phyloP scores from a whole-genome alignment of 495 filamentous ascomycete species.

The Penicillium herquei region DNA sequence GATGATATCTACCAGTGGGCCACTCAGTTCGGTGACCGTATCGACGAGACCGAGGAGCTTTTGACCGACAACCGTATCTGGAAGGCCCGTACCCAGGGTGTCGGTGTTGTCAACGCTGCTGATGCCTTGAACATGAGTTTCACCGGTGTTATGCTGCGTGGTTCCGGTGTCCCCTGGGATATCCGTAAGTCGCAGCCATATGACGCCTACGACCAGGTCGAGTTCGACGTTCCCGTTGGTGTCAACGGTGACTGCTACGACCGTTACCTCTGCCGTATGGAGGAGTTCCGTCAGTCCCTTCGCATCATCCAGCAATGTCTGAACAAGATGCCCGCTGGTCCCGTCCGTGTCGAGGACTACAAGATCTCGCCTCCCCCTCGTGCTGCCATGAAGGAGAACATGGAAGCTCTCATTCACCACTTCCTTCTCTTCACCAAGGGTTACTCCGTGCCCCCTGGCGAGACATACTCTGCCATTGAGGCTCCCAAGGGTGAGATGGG shows the following conservation, averaged over 20 bases:
- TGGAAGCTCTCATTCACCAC: slow-evolving; percentile 99
- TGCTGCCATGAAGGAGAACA: slow-evolving; percentile 99
- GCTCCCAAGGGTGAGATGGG: slow-evolving; percentile 99
- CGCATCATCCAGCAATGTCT: slow-evolving; percentile 98
- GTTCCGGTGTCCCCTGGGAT: slow-evolving; percentile 97
- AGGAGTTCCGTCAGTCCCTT: slow-evolving; percentile 97
- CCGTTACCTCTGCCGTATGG: slow-evolving; percentile 98
- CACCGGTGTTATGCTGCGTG: slow-evolving; percentile 95
- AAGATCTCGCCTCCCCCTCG: slow-evolving; percentile 96
- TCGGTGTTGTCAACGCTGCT: slow-evolving; percentile 87
- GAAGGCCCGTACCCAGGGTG: slow-evolving; percentile 85
- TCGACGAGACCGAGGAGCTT: slow-evolving; percentile 98
- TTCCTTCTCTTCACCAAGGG: slow-evolving; percentile 98
- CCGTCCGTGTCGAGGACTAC: slow-evolving; percentile 95
- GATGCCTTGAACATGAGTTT: slow-evolving; percentile 96
- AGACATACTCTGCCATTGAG: slow-evolving; percentile 97
- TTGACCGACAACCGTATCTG: slow-evolving; percentile 99
- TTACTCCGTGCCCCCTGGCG: slow-evolving; percentile 94
- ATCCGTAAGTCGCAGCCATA: slow-evolving; percentile 94
- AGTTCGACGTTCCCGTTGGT: slow-evolving; percentile 97
- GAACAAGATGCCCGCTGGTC: slow-evolving; percentile 97
- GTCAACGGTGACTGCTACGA: slow-evolving; percentile 99
- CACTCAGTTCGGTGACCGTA: slow-evolving; percentile 97
- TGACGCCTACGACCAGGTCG: slow-evolving; percentile 95
- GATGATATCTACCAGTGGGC: slow-evolving; percentile 99